Evolutionary conservation across 176 grass and related monocot species (phyloP).

Genomic region (Puya raimondii): DNA sequence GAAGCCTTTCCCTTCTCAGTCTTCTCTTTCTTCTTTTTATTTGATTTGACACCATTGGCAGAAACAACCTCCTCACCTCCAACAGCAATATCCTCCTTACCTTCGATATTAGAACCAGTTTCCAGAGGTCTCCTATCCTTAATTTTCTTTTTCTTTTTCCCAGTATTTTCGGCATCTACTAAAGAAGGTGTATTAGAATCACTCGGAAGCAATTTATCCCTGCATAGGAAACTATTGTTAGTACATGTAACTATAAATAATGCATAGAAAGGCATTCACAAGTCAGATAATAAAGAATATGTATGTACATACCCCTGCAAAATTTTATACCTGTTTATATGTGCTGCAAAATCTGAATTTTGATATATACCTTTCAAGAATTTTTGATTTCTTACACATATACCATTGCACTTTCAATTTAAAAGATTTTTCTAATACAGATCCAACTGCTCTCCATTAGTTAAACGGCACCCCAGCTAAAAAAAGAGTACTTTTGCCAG

Average conservation of each 20-base stretch:
- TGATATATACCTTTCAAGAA: too few species aligned
- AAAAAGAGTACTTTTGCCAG: too few species aligned
- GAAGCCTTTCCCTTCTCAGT: conserved; percentile 29
- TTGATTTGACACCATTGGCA: conserved; percentile 28
- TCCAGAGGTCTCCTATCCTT: conserved; percentile 36
- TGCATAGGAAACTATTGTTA: conserved; percentile 4
- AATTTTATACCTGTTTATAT: too few species aligned
- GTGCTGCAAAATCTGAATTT: too few species aligned
- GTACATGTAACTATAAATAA: not conserved
- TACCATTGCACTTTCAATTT: too few species aligned
- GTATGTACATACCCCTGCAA: too few species aligned
- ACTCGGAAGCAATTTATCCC: conserved; percentile 2
- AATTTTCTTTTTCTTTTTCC: conserved; percentile 47
- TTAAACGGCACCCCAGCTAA: too few species aligned
- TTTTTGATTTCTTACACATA: too few species aligned
- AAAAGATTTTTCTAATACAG: too few species aligned
- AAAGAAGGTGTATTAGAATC: conserved; percentile 8
- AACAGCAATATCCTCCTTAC: conserved; percentile 17
- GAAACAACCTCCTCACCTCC: conserved; percentile 5
- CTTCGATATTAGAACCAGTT: conserved; percentile 7
- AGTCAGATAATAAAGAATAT: not conserved
- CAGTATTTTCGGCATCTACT: conserved; percentile 26
- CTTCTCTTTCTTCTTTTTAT: conserved; percentile 42
- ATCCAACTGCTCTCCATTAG: too few species aligned
- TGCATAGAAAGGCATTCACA: conserved; percentile 7